Evolutionary conservation across 176 grass and related monocot genomes (phyloP), one percentile per base, ranked within the genome.

Genomic region (Triticum timopheevii): DNA sequence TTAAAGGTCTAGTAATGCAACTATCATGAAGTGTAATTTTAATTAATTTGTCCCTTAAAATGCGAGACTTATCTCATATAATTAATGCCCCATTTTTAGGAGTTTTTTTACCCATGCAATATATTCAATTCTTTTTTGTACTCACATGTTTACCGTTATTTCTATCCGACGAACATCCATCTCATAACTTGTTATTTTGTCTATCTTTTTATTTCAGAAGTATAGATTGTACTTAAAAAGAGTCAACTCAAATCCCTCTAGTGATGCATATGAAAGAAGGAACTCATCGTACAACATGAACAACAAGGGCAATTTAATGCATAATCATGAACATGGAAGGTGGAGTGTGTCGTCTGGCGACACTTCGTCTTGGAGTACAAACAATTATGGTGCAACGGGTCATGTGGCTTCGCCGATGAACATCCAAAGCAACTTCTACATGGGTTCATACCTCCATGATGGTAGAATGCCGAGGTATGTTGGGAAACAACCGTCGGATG

Each of bases 161-260:
- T 8, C 61, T 39, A 20, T 31, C 31, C 36, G 13, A 64, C 79
- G 71, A 87, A 0, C 6, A 69, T 35, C 2, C 31, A 69, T 68
- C 15, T 69, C 28, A 19, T 8, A 35, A 16, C 69, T 8, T 34
- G 25, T 42, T 22, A 69, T 13, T 2, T 56, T 56, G 25, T 27
- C 59, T 54, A 15, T 86, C 27, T 64, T 86, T 6, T 89, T 65
- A 38, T 81, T 92, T 87, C 87, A 97, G 91, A 95, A 95, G 61
- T 95, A 97, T n/a, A 68, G 93, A 6, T 28, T 89, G 6, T 87
- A 88, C 61, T 15, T 93, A 16, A 95, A 86, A 80, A 91, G 83
- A 13, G 1, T 80, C 27, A 27, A 38, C 2, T 17, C 45, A 30
- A 33, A 78, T 67, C 27, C 61, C 31, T 73, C 72, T 75, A 39